Evolutionary conservation across 331 rosid species (phyloP).

Genomic region (Ulmus americana): DNA sequence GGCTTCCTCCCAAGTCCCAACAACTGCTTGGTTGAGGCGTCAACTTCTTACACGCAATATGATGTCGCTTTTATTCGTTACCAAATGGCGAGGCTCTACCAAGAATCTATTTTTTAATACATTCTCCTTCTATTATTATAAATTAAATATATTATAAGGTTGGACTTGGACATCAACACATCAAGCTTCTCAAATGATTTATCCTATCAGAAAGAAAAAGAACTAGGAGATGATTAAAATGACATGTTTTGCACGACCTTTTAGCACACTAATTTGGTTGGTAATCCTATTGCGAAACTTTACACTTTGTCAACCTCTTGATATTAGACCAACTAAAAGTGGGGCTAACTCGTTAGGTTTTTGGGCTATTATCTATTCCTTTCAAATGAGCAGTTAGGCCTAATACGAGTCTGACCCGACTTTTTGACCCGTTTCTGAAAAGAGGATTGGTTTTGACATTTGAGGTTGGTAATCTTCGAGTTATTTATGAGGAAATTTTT

Average conservation of each 20-base stretch:
- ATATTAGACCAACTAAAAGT: slow-evolving; percentile 28
- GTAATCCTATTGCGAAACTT: slow-evolving; percentile 33
- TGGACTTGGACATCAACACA: slow-evolving; percentile 37
- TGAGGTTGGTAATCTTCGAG: no score
- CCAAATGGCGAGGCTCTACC: slow-evolving; percentile 46
- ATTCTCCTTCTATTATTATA: slow-evolving; percentile 16
- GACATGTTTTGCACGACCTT: slow-evolving; percentile 29
- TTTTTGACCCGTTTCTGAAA: neutral
- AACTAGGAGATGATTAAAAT: slow-evolving; percentile 9
- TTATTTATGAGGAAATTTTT: no score
- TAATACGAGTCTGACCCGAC: neutral
- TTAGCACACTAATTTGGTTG: slow-evolving; percentile 11
- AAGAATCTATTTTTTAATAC: slow-evolving; percentile 19
- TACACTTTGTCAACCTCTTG: slow-evolving; percentile 11
- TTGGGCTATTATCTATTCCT: neutral
- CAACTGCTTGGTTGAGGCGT: slow-evolving; percentile 57
- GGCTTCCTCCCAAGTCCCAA: slow-evolving; percentile 50
- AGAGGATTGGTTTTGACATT: neutral
- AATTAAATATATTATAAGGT: slow-evolving; percentile 30
- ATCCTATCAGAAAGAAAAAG: neutral
- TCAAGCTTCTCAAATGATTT: neutral
- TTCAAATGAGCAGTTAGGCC: neutral
- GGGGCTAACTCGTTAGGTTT: slow-evolving; percentile 8
- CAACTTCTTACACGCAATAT: slow-evolving; percentile 42
- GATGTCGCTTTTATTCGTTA: slow-evolving; percentile 29